Base-by-base conservation (phyloP, 768 basidiomycete species). In the Omphalotus guepiniiformis region DNA sequence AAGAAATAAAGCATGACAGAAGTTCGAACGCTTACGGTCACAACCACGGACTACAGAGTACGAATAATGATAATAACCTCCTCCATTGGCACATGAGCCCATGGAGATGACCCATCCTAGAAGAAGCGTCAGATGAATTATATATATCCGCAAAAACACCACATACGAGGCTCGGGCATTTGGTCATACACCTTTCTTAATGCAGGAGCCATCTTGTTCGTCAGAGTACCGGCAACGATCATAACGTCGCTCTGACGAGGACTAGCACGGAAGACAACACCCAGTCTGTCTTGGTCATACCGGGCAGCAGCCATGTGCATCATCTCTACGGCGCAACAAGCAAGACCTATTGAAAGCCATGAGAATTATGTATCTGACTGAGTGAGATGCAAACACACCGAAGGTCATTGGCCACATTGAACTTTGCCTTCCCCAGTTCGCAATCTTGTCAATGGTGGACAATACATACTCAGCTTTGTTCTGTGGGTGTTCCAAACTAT, bases 351-450 rank as follows among this genome's bases (percentile, higher is more conserved):
- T 12, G 30, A 26, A 27, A 6, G 2, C 11, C 19, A 25, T 36
- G 18, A 32, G 22, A 46, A 54, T 65, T 42, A 47, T 73, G 11
- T 9, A 13, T 12, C 8, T 27, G 16, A 16, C 4, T n/a, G 23
- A 35, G n/a, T 21, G n/a, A 13, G 6, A 40, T 8, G 28, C 7
- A 40, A 21, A 56, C 68, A 41, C 54, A 73, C 87, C 92, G 65
- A 89, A 94, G 41, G 94, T 97, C 94, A 98, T 97, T 8, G 96
- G 96, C 96, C 96, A 98, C 83, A 97, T 95, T 32, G 93, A 95
- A 49, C 95, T 86, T 70, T 98, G 95, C 45, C 94, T 74, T 7
- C 87, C 95, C 96, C 96, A 98, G 66, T 97, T 98, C 58, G 86
- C 85, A 15, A 98, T 76, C 69, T 98, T 98, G 74, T 99, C 96